Conservation (phyloP, 306 rosid species). For the Elaeagnus macrophylla region DNA sequence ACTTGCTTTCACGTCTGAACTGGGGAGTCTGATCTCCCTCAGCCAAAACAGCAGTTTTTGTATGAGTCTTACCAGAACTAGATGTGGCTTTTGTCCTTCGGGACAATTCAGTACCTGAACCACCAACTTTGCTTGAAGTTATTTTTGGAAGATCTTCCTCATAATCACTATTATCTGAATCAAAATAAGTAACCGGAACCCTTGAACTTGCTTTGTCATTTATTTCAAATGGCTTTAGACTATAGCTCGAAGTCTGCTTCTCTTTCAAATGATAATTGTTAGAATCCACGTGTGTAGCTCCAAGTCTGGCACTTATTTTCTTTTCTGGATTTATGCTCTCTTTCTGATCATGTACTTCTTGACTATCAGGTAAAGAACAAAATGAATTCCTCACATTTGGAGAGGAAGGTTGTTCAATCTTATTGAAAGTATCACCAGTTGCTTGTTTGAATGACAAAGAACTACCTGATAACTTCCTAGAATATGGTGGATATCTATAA, state of each 20-base stretch:
- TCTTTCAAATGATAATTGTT: conserved; percentile 24
- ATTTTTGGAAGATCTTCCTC: conserved; percentile 44
- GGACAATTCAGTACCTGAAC: conserved; percentile 41
- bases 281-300: conserved; percentile 24
- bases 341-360: conserved; percentile 27
- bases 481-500: conserved; percentile 35
- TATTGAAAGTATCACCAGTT: conserved; percentile 20
- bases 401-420: conserved; percentile 35
- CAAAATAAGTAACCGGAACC: conserved; percentile 32
- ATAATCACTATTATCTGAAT: conserved; percentile 37
- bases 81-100: conserved; percentile 51
- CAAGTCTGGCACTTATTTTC: conserved; percentile 12
- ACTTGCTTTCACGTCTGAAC: conserved; percentile 35
- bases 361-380: conserved; percentile 28
- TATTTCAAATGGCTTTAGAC: conserved; percentile 20
- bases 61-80: conserved; percentile 26
- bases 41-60: conserved; percentile 20
- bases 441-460: conserved; percentile 24
- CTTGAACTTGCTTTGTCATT: conserved; percentile 36
- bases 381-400: conserved; percentile 23
- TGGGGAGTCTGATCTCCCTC: conserved; percentile 22
- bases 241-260: conserved; percentile 20
- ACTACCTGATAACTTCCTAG: conserved; percentile 26
- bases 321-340: conserved; percentile 23
- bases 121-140: conserved; percentile 24